Percentiles rank a stretch among this genome's conserved stretches.
Evolutionary conservation across 225 moss, liverwort and hornwort genomes (phyloP).

Genomic region (Polytrichum commune): DNA sequence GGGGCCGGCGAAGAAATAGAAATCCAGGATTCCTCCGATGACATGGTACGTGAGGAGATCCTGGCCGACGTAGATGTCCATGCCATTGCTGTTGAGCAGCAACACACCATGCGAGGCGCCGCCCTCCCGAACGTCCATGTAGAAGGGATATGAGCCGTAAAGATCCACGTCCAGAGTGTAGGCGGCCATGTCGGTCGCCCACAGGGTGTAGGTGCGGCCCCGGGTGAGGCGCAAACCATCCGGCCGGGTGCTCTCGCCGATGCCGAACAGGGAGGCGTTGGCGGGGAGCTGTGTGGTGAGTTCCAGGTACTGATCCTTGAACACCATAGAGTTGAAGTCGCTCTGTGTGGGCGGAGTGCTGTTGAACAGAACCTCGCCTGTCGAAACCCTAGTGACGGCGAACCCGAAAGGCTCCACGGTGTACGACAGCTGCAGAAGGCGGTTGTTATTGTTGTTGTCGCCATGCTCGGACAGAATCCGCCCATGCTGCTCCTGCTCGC

Average conservation of each 20-base stretch:
- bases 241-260: constrained; percentile 87
- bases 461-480: not conserved
- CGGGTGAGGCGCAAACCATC: constrained; percentile 60
- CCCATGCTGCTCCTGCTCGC: not conserved
- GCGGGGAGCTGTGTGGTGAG: constrained; percentile 64
- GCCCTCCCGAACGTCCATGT: constrained; percentile 63
- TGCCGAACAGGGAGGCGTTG: constrained; percentile 57
- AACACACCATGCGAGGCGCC: constrained; percentile 75
- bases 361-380: constrained; percentile 76
- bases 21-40: constrained; percentile 78
- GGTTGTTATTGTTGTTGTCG: constrained; percentile 7
- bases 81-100: constrained; percentile 91
- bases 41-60: constrained; percentile 59
- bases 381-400: constrained; percentile 46
- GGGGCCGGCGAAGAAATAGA: constrained; percentile 83
- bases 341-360: constrained; percentile 38
- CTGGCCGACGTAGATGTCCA: constrained; percentile 68
- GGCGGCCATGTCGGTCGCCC: constrained; percentile 74
- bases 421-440: constrained; percentile 54
- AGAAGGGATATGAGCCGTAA: constrained; percentile 78
- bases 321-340: constrained; percentile 65
- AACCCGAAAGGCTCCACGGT: constrained; percentile 75
- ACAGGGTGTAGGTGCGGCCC: constrained; percentile 66
- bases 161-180: constrained; percentile 59
- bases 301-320: constrained; percentile 87